phyloP scores from a whole-genome alignment of 345 rosid species.

The Litchi chinensis region DNA sequence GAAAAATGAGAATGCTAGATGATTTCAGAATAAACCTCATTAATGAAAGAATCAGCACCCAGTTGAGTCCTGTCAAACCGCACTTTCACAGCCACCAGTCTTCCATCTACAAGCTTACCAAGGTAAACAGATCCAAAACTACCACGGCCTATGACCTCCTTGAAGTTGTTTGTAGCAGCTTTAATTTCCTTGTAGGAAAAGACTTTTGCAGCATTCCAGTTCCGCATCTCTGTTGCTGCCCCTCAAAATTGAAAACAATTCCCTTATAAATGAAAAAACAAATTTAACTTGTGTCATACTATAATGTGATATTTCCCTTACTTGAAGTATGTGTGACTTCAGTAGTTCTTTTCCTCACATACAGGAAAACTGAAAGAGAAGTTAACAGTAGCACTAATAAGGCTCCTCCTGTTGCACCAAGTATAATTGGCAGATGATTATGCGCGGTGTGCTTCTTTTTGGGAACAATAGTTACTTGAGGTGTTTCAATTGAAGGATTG shows the following conservation, averaged over 20 bases:
- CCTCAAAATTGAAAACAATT: constrained; percentile 34
- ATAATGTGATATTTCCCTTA: constrained; percentile 34
- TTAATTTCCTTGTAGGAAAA: constrained; percentile 87
- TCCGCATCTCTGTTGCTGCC: constrained; percentile 59
- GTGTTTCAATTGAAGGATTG: constrained; percentile 65
- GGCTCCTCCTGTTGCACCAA: constrained; percentile 65
- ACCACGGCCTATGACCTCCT: constrained; percentile 83
- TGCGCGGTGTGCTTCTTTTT: constrained; percentile 43
- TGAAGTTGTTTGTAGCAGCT: constrained; percentile 73
- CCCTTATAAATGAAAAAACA: constrained; percentile 13
- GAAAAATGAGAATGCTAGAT: neutral
- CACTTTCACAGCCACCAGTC: constrained; percentile 85
- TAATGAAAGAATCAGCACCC: constrained; percentile 90
- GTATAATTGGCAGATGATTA: constrained; percentile 46
- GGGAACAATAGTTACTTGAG: constrained; percentile 68
- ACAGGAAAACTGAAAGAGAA: constrained; percentile 38
- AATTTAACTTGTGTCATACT: neutral
- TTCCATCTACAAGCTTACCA: constrained; percentile 82
- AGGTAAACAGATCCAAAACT: constrained; percentile 89
- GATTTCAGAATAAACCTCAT: constrained; percentile 58
- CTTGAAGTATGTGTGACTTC: constrained; percentile 47
- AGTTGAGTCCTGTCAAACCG: constrained; percentile 81
- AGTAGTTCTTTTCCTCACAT: constrained; percentile 44
- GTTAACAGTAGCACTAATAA: constrained; percentile 48
- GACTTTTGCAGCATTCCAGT: constrained; percentile 80